Evolutionary conservation across 2,329 filamentous ascomycete species (phyloP), one percentile per base, ranked within the genome.

Genomic region (Coniochaeta sp.): DNA sequence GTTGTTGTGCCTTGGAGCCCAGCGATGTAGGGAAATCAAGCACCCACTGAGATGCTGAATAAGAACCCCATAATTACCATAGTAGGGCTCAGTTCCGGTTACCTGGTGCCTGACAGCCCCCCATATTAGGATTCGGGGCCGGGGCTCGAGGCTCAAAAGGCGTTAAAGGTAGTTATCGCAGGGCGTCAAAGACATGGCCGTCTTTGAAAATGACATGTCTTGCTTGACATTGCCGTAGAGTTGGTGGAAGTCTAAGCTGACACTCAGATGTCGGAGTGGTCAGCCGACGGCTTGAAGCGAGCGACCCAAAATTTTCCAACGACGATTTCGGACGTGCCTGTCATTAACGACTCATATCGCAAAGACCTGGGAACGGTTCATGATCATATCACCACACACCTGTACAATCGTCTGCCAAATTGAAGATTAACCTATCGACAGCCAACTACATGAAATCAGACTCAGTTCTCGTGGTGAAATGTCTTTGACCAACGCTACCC

Each of bases 401-500:
- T 40, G 38, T 40, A 19, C n/a, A 40, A 9, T 12, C 38, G 17
- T 40, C 16, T 40, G 16, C 7, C 6, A 40, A 40, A 40, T 7
- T 36, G 7, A 14, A 14, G 34, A 3, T 9, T 36, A 36, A 12
- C 8, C 14, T 14, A 36, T 36, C 34, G 34, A 12, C 12, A 14
- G 12, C 34, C 7, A 12, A 36, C 3, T 36, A 9, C 34, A 12
- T 7, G 12, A 7, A 9, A 36, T 36, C 12, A 36, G 7, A 36
- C 34, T 36, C 34, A 36, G 12, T 36, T 14, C 3, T 47, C n/a
- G 6, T 14, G 4, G 3, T 47, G 43, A 11, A 65, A 96, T 98
- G 95, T 96, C 93, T 66, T 81, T 97, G 62, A 96, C 93, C 57
- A 93, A 90, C 73, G 90, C 89, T 59, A 89, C 88, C 34, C 90